phyloP scores from a whole-genome alignment of 139 green algal genomes.

The Chlamydomonas schloesseri region DNA sequence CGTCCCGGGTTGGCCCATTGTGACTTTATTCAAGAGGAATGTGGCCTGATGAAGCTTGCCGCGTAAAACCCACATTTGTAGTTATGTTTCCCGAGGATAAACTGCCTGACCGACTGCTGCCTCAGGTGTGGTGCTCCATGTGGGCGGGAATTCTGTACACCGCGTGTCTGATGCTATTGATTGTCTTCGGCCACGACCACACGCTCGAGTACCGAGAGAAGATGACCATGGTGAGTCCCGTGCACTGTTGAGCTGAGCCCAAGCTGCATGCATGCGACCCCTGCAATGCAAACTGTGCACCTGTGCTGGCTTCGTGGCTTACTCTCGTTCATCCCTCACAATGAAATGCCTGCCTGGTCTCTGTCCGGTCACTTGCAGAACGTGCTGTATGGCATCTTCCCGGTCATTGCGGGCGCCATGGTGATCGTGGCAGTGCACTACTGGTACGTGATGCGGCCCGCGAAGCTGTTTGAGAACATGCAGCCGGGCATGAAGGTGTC shows the following conservation, averaged over 20 bases:
- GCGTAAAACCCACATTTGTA: no score
- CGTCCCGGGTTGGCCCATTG: background rate
- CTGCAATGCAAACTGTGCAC: no score
- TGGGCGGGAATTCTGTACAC: constrained; percentile 42
- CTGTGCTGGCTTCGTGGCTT: no score
- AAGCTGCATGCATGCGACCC: no score
- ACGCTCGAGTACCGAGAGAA: background rate
- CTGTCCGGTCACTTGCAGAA: no score
- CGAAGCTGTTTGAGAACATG: constrained; percentile 2
- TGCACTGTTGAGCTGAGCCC: no score
- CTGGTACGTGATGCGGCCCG: constrained; percentile 1
- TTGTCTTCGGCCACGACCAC: background rate
- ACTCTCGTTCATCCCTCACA: no score
- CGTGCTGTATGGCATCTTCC: constrained; percentile 51
- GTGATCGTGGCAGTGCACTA: background rate
- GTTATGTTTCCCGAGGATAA: background rate
- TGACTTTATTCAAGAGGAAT: background rate
- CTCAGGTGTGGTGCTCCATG: constrained; percentile 19
- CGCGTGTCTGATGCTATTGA: background rate
- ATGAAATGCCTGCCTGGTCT: no score
- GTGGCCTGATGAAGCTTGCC: background rate
- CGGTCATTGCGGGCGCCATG: constrained; percentile 25
- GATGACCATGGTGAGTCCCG: background rate
- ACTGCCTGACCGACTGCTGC: background rate
- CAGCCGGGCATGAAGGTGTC: background rate